Evolutionary conservation across 495 filamentous ascomycete species (phyloP), one percentile per base, ranked within the genome.

Genomic region (Aspergillus sclerotiicarbonarius): DNA sequence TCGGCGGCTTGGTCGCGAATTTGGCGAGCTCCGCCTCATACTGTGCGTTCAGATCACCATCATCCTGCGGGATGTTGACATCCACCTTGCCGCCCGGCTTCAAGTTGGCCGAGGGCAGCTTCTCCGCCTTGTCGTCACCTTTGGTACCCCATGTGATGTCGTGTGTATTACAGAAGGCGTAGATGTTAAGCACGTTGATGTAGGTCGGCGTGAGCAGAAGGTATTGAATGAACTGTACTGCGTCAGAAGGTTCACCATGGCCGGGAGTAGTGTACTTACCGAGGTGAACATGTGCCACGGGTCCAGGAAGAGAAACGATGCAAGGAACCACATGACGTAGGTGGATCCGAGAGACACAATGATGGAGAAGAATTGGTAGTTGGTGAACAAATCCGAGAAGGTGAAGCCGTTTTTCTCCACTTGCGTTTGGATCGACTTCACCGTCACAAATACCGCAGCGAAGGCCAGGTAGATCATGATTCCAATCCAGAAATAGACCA

Each of bases 221-320:
- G 71, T 99, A 99, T 84, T 99, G 95, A 48, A 97, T 76, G 73
- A 97, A 92, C 81, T 84, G 58, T 35, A 30, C 2, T 16, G 19
- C 54, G 69, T 62, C 67, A 59, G 8, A 47, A 41, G 16, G 47
- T 37, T 46, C 31, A 49, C 44, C 19, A 9, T 16, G 10, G 19
- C 29, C 8, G n/a, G 10, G 48, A 31, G 30, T 1, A 25, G 35
- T 44, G 57, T 10, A 74, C 76, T 65, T 71, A 82, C 80, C 33
- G 84, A 90, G 29, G 94, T 98, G 76, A 96, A 83, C 90, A 99
- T 96, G 73, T 99, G 95, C 92, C 92, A 99, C 2, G 95, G 95
- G 70, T 99, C 95, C 72, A 99, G 87, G 84, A 98, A 98, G 62
- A 98, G 80, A 60, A 99, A 83, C 12, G 92, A 96, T 4, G 90